Evolutionary conservation across 768 basidiomycete species (phyloP), one percentile per base, ranked within the genome.

Genomic region (Baorangia bicolor): DNA sequence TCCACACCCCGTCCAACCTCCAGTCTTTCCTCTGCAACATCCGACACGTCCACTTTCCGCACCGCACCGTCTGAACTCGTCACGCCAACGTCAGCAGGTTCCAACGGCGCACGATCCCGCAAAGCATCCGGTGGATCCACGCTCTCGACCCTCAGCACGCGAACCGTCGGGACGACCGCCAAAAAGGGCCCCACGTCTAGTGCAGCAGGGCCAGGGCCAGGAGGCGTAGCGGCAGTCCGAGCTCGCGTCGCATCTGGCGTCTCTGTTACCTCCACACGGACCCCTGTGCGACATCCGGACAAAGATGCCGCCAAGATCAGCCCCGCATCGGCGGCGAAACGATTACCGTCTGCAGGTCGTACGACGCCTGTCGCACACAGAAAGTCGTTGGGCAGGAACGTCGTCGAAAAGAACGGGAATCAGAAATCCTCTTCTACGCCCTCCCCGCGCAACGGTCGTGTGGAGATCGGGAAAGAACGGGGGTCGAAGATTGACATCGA

Each of bases 401-500:
- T 49, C 28, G 21, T 27, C 23, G 56, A 63, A 45, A 64, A 51
- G 47, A 65, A 51, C n/a, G 59, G 53, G 37, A 21, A 41, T 46
- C 38, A 56, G 28, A 67, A 56, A 38, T 33, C 64, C 0, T 57
- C 61, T 13, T 49, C 64, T 2, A 9, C 16, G 0, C 64, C 62
- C 6, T 62, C 67, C 9, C 62, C 64, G 4, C 64, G 56, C n/a
- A 50, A 53, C 6, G 53, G 53, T 45, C 59, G 58, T n/a, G 23
- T 48, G 14, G 66, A 64, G n/a, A 56, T 59, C 0, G 69, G 43
- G 21, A 65, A 47, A 53, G 65, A 49, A 20, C 82, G 79, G 52
- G 76, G 74, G 23, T 62, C 75, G 25, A 80, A 78, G 42, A 74
- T 10, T 0, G 56, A 58, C 20, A 49, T 42, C 2, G 47, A 58